Base-by-base conservation (phyloP, 129 eudicot species). In the Erigeron canadensis region DNA sequence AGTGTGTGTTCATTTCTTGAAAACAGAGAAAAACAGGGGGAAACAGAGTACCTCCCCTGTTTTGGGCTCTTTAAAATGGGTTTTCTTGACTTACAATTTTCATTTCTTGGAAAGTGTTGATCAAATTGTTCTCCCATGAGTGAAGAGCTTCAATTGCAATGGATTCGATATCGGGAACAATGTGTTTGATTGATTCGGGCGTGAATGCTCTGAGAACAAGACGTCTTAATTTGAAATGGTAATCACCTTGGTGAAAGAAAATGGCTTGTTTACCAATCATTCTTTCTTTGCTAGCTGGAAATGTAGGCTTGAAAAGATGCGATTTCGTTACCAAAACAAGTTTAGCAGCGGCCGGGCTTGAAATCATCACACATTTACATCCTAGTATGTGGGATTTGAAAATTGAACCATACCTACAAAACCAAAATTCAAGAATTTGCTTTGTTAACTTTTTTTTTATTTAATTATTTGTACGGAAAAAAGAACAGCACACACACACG, bases 361-460 rank as follows among this genome's bases (percentile, higher is more conserved):
- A 74, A 43, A 84, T 28, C 88, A 84, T 84, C 17, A 84, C 77
- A 63, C 88, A 71, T 41, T 81, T 70, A 53, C 80, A 80, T 0
- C 88, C 88, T 63, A 84, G 65, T 34, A 84, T 73, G 62, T 84
- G 88, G 9, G 85, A 80, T 66, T 84, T 84, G 46, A 84, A 84
- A 21, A 84, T 81, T 11, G 81, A 70, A 17, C 88, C 88, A 15
- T 77, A 70, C 78, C 88, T 84, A 57, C 34, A 63, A 54, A 43
- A 28, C 34, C 10, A 62, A 13, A 16, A 34, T 39, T 42, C 65
- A 69, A 67, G 56, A 59, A 16, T 47, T 45, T 34, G 12, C 1
- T 56, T 40, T 4, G 68, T 17, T 69, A 8, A 65, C 11, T 42
- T 65, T 34, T 10, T 12, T 57, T n/a, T 48, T 50, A 50, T 3